Conservation (phyloP, 176 grass and related monocot genomes). For the Carex pumila region DNA sequence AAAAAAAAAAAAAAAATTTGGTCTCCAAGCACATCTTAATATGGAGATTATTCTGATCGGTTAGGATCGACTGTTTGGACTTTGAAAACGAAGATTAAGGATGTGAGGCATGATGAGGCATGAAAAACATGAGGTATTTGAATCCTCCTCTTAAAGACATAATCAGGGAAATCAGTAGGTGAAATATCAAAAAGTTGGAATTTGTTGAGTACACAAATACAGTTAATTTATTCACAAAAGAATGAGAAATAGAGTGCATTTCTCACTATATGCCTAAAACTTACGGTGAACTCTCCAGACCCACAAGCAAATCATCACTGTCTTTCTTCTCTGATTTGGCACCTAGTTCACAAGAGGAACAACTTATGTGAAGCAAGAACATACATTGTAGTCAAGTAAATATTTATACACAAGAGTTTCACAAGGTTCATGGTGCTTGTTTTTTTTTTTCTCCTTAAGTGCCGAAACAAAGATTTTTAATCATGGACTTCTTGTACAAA, state of each 20-base stretch:
- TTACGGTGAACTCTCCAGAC: conserved; percentile 48
- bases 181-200: background rate
- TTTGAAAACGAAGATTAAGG: no score
- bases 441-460: background rate
- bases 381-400: background rate
- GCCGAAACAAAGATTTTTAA: background rate
- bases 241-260: background rate
- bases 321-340: conserved; percentile 44
- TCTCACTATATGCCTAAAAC: conserved; percentile 11
- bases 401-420: background rate
- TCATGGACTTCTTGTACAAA: background rate
- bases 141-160: background rate
- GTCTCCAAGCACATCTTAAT: no score
- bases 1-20: no score
- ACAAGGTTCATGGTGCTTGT: background rate
- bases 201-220: background rate
- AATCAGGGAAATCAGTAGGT: background rate
- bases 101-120: no score
- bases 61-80: no score
- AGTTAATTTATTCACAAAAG: background rate
- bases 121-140: no score
- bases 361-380: background rate
- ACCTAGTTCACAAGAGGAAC: conserved; percentile 18
- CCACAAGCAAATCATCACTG: conserved; percentile 29
- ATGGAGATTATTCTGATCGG: no score